Evolutionary conservation across 2,329 filamentous ascomycete species (phyloP).

Genomic region (Paecilomyces dactylethromorphus): DNA sequence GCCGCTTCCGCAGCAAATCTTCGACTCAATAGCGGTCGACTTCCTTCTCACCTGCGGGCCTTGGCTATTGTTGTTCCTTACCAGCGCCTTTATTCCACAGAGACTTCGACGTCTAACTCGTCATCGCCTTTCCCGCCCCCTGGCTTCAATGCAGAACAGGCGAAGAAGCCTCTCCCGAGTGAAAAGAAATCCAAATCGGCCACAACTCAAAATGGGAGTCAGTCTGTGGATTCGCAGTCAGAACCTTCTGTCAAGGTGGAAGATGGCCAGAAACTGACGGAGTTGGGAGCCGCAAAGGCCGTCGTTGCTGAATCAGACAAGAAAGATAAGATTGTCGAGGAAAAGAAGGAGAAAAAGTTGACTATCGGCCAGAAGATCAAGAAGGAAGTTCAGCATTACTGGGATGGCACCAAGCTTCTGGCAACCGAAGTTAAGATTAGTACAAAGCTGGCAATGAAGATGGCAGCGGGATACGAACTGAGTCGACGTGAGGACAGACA

Average conservation of each 20-base stretch:
- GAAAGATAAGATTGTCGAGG: slow-evolving; percentile 47
- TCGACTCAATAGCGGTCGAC: slow-evolving; percentile 24
- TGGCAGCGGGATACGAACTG: slow-evolving; percentile 95
- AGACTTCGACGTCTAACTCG: slow-evolving; percentile 45
- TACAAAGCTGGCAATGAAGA: slow-evolving; percentile 83
- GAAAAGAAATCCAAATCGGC: slow-evolving; percentile 22
- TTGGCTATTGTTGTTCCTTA: slow-evolving; percentile 53
- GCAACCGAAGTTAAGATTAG: slow-evolving; percentile 91
- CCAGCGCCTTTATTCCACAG: slow-evolving; percentile 47
- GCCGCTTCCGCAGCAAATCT: slow-evolving; percentile 25
- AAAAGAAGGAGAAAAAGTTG: slow-evolving; percentile 74
- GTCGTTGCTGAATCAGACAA: slow-evolving; percentile 44
- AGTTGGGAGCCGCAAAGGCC: slow-evolving; percentile 57
- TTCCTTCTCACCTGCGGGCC: slow-evolving; percentile 49
- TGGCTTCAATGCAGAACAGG: slow-evolving; percentile 83
- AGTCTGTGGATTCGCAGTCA: slow-evolving; percentile 32
- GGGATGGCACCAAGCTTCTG: slow-evolving; percentile 95
- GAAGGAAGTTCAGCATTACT: slow-evolving; percentile 89
- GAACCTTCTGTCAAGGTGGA: slow-evolving; percentile 34
- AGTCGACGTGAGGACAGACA: slow-evolving; percentile 90
- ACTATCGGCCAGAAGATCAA: slow-evolving; percentile 90
- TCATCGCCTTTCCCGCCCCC: slow-evolving; percentile 65
- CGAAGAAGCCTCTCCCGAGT: slow-evolving; percentile 68
- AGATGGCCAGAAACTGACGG: slow-evolving; percentile 49
- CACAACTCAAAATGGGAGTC: slow-evolving; percentile 24